phyloP scores from a whole-genome alignment of 805 yeast genomes.

The Candida dajiaensis region DNA sequence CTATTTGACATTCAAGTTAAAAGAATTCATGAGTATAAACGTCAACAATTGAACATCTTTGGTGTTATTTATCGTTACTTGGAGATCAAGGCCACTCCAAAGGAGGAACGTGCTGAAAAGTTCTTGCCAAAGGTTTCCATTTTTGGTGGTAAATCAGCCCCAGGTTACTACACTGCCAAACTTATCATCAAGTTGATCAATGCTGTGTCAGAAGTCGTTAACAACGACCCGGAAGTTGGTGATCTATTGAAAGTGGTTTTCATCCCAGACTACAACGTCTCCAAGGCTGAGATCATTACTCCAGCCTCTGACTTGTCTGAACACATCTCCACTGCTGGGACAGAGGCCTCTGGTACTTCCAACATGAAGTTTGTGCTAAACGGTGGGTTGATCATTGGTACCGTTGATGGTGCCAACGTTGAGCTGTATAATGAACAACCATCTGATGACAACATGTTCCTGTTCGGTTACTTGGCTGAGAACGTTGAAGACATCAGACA shows the following conservation, averaged over 20 bases:
- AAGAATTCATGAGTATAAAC: conserved; percentile 92
- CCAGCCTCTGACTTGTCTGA: conserved; percentile 90
- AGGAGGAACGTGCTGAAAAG: conserved; percentile 50
- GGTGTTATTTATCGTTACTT: conserved; percentile 84
- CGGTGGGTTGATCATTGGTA: conserved; percentile 92
- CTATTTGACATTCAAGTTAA: conserved; percentile 90
- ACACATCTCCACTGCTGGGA: conserved; percentile 95
- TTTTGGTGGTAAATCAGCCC: conserved; percentile 95
- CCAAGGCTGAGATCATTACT: conserved; percentile 85
- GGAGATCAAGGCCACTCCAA: conserved; percentile 61
- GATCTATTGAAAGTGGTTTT: conserved; percentile 80
- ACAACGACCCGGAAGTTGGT: conserved; percentile 68
- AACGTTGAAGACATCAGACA: conserved; percentile 82
- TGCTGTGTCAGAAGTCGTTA: conserved; percentile 74
- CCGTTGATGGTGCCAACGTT: conserved; percentile 96
- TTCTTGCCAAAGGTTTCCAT: conserved; percentile 72
- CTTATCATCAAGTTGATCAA: conserved; percentile 81
- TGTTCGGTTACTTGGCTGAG: conserved; percentile 88
- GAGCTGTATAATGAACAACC: conserved; percentile 84
- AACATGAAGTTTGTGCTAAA: conserved; percentile 93
- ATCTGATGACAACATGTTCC: conserved; percentile 88
- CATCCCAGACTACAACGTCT: conserved; percentile 88
- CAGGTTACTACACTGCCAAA: conserved; percentile 96
- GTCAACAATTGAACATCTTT: conserved; percentile 89
- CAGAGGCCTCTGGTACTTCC: conserved; percentile 94